These are phyloP conservation scores for Pilobolus umbonatus DNA, from an alignment of 192 early-diverging fungal species.

Conservation along the genomic window DNA sequence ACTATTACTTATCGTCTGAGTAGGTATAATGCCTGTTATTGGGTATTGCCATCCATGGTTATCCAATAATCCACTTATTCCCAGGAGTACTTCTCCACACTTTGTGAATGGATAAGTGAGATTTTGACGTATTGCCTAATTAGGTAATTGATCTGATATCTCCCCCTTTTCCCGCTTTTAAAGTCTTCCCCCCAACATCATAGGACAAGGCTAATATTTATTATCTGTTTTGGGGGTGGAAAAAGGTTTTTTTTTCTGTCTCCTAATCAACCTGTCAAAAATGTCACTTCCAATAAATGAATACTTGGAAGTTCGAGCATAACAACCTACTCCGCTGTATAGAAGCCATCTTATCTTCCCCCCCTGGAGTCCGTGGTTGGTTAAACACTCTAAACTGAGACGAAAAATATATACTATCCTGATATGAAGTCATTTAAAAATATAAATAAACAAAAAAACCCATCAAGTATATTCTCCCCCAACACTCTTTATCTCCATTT, in stretches of 20 bases:
- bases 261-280: background rate
- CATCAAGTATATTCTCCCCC: background rate
- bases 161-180: too few species aligned
- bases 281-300: background rate
- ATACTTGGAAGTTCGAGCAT: background rate
- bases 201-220: too few species aligned
- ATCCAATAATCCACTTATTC: too few species aligned
- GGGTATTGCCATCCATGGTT: too few species aligned
- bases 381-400: conserved; percentile 7
- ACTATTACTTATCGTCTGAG: too few species aligned
- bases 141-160: too few species aligned
- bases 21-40: too few species aligned
- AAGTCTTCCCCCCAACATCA: too few species aligned
- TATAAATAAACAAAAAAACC: background rate
- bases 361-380: background rate
- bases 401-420: background rate
- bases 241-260: background rate
- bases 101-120: too few species aligned
- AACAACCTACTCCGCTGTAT: background rate
- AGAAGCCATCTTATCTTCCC: background rate
- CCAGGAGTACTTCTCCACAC: too few species aligned
- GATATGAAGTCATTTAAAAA: background rate
- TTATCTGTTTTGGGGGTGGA: too few species aligned
- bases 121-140: too few species aligned
- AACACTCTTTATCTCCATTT: background rate